phyloP scores from a whole-genome alignment of 768 basidiomycete genomes.

The Boletus tomentosulus region DNA sequence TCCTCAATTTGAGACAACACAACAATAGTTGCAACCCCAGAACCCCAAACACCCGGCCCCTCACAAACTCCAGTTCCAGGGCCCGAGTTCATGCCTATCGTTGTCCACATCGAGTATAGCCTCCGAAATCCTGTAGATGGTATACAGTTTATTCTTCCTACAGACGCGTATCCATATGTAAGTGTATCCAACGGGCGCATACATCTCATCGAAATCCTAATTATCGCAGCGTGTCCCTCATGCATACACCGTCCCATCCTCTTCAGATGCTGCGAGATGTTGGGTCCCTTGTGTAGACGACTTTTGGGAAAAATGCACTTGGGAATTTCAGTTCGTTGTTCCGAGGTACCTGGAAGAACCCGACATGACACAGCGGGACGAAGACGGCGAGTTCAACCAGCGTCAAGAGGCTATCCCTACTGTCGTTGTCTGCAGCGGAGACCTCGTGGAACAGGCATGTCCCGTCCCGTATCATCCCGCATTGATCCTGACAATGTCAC shows the following conservation, averaged over 20 bases:
- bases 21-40: conserved; percentile 66
- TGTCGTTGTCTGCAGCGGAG: conserved; percentile 90
- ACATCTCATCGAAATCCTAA: conserved; percentile 14
- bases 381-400: conserved; percentile 43
- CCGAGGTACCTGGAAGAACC: conserved; percentile 73
- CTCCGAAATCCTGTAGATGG: conserved; percentile 81
- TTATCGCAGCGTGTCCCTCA: conserved; percentile 79
- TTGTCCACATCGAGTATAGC: conserved; percentile 75
- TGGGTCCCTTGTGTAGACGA: conserved; percentile 99
- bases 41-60: conserved; percentile 66
- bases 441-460: conserved; percentile 86
- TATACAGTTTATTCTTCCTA: conserved; percentile 77
- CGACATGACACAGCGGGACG: conserved; percentile 34
- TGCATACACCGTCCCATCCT: conserved; percentile 83
- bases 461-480: conserved; percentile 4
- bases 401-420: conserved; percentile 65
- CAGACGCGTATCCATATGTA: conserved; percentile 81
- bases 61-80: conserved; percentile 34
- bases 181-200: conserved; percentile 31
- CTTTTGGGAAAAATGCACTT: conserved; percentile 94
- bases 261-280: conserved; percentile 88
- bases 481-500: conserved; percentile 7
- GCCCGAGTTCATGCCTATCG: conserved; percentile 72
- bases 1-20: conserved; percentile 5
- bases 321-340: conserved; percentile 97